Evolutionary conservation across 257 asterid species (phyloP), one percentile per base, ranked within the genome.

Genomic region (Verbascum thapsus): DNA sequence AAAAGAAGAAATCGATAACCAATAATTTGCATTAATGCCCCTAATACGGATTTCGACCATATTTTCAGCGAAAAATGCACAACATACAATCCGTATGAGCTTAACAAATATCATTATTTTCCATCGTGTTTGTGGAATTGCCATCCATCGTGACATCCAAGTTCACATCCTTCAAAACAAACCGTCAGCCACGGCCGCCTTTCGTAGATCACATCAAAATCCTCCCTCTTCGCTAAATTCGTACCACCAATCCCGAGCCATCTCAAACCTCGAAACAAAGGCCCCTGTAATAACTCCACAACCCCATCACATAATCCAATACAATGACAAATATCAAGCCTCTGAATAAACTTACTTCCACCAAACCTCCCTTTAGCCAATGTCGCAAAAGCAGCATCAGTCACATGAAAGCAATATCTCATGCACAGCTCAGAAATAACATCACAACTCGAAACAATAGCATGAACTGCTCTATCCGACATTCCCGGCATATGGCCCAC

Each of bases 111-210:
- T 26, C 32, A 26, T 26, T 57, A 37, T 11, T 42, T 43, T 55
- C 32, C 61, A 19, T 58, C 22, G 19, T 40, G 20, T 6, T 59
- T 40, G 63, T 87, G 89, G 71, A 54, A 82, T 32, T 87, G 87
- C 98, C 98, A 91, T 49, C 94, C 96, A 60, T 88, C 91, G 18
- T 77, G 90, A 52, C 95, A 88, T 41, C 95, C 96, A 39, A 86
- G 56, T 71, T 88, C 95, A 55, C 96, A 86, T 52, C 86, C 95
- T 55, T 75, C 90, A n/a, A 59, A 76, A 67, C 98, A 88, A 58
- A 88, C 67, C 8, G 86, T 78, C 37, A 91, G 80, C 90, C 94
- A 84, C 11, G 88, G 90, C 53, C 87, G 63, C 72, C 18, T 65
- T 54, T 45, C 20, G 72, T 64, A 55, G 37, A 83, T 63, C 15